A percentile compares a stretch with the other conserved stretches of the same genome.
These are phyloP conservation scores for carrot (Daucus carota) DNA, from an alignment of 129 eudicot genomes.

Conservation along the genomic window DNA sequence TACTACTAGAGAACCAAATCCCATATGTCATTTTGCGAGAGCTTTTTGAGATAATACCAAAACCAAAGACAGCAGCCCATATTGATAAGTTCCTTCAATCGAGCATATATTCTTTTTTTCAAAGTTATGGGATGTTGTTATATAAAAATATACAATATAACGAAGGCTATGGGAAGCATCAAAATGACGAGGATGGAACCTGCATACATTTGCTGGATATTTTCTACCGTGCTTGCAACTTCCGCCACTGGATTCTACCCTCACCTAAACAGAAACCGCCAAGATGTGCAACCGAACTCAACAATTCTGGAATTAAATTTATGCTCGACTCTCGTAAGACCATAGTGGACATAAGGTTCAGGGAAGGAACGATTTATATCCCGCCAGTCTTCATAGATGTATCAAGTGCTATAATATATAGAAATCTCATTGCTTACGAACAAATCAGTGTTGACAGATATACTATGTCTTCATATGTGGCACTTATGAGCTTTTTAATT, in stretches of 20 bases:
- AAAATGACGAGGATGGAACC: not conserved
- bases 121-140: not conserved
- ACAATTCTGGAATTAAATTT: not conserved
- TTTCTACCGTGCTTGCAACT: not conserved
- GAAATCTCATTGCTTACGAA: not conserved
- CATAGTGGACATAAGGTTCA: not conserved
- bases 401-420: not conserved
- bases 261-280: no score
- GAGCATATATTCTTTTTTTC: not conserved
- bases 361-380: not conserved
- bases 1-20: conserved; percentile 1
- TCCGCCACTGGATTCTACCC: no score
- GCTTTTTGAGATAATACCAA: not conserved
- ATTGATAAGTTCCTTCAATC: no score
- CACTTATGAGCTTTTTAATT: not conserved
- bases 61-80: no score
- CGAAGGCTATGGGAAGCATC: not conserved
- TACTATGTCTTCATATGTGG: not conserved
- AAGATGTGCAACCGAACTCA: not conserved
- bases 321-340: no score
- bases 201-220: not conserved
- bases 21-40: not conserved
- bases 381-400: not conserved
- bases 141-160: not conserved
- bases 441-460: not conserved